Base-by-base conservation (phyloP, 2,329 filamentous ascomycete species). In the Ascochyta lentis region DNA sequence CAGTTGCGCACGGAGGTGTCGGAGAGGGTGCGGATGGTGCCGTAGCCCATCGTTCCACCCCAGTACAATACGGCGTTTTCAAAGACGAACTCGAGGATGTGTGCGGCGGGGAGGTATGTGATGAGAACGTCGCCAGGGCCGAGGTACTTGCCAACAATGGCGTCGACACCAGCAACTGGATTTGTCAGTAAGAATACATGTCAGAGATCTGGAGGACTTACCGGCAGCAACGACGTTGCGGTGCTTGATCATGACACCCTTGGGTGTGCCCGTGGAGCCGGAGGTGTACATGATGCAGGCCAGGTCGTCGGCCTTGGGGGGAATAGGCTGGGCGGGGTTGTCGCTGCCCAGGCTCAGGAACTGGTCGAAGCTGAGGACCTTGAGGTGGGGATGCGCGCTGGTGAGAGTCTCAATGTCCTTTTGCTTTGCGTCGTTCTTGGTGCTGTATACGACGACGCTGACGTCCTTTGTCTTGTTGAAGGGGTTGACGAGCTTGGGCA, bases 31-130 rank as follows among this genome's bases (percentile, higher is more conserved):
- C 91, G 88, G 16, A 92, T 89, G 73, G 91, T 94, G 58, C 94
- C 95, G 75, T 98, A 98, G 54, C 95, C 95, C 80, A 99, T 88
- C 29, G 90, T 93, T 66, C 89, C 93, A 65, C 95, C 95, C 82
- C 94, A 91, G 78, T 88, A 95, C 58, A 99, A 78, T 55, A 90
- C 91, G 7, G 94, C 82, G 75, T 96, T 97, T 79, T 99, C 95
- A 64, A 99, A 91, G 56, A 94, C 90, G 77, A 96, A 95, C 77
- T 99, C 95, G 68, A 99, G 87, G 69, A 98, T 98, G 74, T 99
- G 95, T 2, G 95, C 93, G 49, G 96, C 87, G 1, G 95, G 95
- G 13, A 99, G 86, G 76, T 98, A 99, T 22, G 93, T 92, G 41
- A 99, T 84, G 39, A 98, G 82, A 41, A 85, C 84, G 66, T 99